Percentiles rank a stretch among this genome's conserved stretches.
phyloP scores from a whole-genome alignment of 257 asterid genomes.

The Gentiana macrophylla region DNA sequence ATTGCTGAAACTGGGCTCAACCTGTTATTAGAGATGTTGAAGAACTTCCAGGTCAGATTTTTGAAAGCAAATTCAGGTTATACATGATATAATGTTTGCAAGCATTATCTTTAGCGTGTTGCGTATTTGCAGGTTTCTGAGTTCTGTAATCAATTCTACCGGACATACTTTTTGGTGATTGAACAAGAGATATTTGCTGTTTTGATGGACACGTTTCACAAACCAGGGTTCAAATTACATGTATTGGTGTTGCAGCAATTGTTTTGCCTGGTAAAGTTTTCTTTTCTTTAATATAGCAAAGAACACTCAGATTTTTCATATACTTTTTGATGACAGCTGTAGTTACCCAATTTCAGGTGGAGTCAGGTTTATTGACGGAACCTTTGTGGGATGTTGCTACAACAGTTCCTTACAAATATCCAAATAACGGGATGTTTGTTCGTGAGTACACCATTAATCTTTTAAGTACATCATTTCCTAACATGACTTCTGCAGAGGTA shows the following conservation, averaged over 20 bases:
- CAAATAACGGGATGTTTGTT: conserved; percentile 56
- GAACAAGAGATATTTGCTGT: conserved; percentile 97
- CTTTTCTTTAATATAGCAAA: not conserved
- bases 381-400: conserved; percentile 78
- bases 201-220: conserved; percentile 86
- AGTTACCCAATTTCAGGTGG: conserved; percentile 40
- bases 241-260: conserved; percentile 78
- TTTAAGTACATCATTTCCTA: conserved; percentile 85
- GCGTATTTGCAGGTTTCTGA: conserved; percentile 52
- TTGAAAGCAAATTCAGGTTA: not conserved
- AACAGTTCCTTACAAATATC: conserved; percentile 55
- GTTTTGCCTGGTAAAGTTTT: conserved; percentile 62
- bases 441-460: conserved; percentile 88
- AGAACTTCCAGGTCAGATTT: conserved; percentile 71
- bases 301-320: conserved; percentile 10
- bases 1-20: conserved; percentile 97
- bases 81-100: not conserved
- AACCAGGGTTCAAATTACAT: conserved; percentile 95
- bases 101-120: conserved; percentile 14
- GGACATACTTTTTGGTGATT: conserved; percentile 67
- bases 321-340: conserved; percentile 10
- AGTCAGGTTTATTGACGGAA: conserved; percentile 60
- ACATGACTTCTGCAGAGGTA: conserved; percentile 92
- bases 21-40: conserved; percentile 84
- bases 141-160: conserved; percentile 79